A percentile compares a stretch with the other conserved stretches of the same genome.
Evolutionary conservation across 345 rosid species (phyloP).

Genomic region (Raphanus sativus): DNA sequence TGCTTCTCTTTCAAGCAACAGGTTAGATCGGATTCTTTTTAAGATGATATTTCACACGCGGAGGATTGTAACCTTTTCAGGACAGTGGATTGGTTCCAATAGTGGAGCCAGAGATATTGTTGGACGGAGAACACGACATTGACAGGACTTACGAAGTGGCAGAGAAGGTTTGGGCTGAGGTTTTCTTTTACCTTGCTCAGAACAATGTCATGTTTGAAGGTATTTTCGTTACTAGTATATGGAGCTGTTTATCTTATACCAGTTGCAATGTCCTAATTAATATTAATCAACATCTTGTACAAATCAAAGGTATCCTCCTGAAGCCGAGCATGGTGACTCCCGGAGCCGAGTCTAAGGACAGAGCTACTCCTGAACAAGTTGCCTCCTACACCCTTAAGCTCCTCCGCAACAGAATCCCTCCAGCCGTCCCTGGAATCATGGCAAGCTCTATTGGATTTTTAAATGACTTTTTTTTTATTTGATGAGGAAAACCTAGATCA

Average conservation of each 20-base stretch:
- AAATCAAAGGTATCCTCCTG: constrained; percentile 61
- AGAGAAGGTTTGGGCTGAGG: constrained; percentile 94
- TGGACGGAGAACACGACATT: constrained; percentile 92
- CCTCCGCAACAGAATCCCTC: constrained; percentile 83
- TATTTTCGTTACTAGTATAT: too few species aligned
- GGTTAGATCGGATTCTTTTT: background rate
- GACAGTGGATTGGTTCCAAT: constrained; percentile 97
- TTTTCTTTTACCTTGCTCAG: constrained; percentile 93
- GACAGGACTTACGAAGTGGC: constrained; percentile 96
- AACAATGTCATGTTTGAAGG: constrained; percentile 97
- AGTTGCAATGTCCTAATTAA: too few species aligned
- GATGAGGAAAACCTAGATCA: background rate
- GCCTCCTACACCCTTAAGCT: constrained; percentile 96
- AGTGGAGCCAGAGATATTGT: constrained; percentile 97
- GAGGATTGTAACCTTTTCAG: constrained; percentile 39
- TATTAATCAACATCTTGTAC: too few species aligned
- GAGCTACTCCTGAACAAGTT: constrained; percentile 78
- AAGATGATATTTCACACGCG: background rate
- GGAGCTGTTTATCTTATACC: too few species aligned
- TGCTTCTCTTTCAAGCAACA: constrained; percentile 18
- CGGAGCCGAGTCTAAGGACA: constrained; percentile 91
- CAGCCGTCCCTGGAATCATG: constrained; percentile 98
- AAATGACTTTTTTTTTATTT: too few species aligned
- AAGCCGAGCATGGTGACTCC: constrained; percentile 99
- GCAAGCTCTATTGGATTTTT: constrained; percentile 41